Conservation (phyloP, 2,329 filamentous ascomycete species). For the Beauveria sp. region DNA sequence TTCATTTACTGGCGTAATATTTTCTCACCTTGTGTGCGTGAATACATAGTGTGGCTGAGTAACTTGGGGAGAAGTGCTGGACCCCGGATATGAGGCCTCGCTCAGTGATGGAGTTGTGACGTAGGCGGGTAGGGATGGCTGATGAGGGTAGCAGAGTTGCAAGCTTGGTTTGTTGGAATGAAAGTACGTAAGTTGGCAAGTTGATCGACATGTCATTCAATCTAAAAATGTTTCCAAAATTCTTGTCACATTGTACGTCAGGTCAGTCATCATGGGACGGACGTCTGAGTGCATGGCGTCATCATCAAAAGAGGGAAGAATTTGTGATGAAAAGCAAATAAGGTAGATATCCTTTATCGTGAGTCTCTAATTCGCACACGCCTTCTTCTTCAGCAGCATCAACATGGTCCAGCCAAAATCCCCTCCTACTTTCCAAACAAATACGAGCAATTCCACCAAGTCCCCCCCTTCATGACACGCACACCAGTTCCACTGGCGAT, state of each 20-base stretch:
- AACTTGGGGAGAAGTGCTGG: background rate
- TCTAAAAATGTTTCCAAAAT: background rate
- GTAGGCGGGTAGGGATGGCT: background rate
- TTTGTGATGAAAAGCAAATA: background rate
- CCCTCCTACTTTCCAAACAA: too few relatives aligned
- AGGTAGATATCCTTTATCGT: background rate
- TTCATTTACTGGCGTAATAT: background rate
- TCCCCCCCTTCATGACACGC: background rate
- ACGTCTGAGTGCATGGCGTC: background rate
- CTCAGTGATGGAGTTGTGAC: constrained; percentile 1
- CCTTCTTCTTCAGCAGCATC: background rate
- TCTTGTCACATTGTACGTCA: background rate
- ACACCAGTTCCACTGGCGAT: background rate
- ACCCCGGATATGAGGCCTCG: background rate
- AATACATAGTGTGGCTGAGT: background rate
- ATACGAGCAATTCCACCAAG: background rate
- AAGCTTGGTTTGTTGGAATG: background rate
- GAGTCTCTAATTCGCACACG: background rate
- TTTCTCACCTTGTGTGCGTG: too few relatives aligned
- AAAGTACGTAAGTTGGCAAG: background rate
- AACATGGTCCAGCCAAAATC: background rate
- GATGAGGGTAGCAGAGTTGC: background rate
- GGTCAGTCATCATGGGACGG: background rate
- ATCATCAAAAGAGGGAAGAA: background rate
- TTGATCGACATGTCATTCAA: constrained; percentile 2